Evolutionary conservation across 2,329 filamentous ascomycete species (phyloP).

Genomic region (Colletotrichum musae): DNA sequence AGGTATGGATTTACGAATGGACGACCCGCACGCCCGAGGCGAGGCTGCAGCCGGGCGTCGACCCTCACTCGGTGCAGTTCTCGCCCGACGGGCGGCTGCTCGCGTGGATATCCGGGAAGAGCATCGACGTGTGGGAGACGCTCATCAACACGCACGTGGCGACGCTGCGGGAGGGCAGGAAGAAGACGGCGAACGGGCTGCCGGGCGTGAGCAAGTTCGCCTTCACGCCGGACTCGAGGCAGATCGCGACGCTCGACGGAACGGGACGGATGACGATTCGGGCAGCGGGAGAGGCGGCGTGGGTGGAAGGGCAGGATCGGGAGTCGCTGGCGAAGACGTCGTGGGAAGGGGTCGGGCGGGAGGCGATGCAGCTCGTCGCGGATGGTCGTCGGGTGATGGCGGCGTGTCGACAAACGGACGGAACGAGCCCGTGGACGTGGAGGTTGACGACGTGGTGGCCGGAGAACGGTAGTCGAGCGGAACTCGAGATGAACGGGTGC

Average conservation of each 20-base stretch:
- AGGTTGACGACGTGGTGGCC: constrained; percentile 35
- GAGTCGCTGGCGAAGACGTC: constrained; percentile 28
- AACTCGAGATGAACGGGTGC: constrained; percentile 35
- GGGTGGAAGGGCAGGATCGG: background rate
- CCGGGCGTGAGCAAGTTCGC: constrained; percentile 10
- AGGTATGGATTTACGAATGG: constrained; percentile 26
- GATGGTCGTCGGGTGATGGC: constrained; percentile 16
- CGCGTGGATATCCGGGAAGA: constrained; percentile 12
- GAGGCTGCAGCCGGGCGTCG: background rate
- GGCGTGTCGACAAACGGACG: constrained; percentile 10
- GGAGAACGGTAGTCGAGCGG: constrained; percentile 14
- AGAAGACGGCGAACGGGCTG: background rate
- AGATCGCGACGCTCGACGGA: constrained; percentile 15
- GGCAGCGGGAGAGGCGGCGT: constrained; percentile 5
- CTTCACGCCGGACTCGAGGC: constrained; percentile 21
- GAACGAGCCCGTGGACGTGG: constrained; percentile 15
- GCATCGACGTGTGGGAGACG: constrained; percentile 33
- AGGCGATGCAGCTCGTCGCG: constrained; percentile 29
- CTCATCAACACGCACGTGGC: constrained; percentile 26
- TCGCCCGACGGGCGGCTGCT: constrained; percentile 31
- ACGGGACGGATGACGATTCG: constrained; percentile 15
- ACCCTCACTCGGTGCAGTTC: constrained; percentile 26
- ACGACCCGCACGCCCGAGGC: constrained; percentile 3
- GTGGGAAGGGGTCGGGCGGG: constrained; percentile 12
- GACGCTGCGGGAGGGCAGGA: constrained; percentile 15